Conservation (phyloP, 1,284 basidiomycete genomes). For the Phellinidium pouzarii region DNA sequence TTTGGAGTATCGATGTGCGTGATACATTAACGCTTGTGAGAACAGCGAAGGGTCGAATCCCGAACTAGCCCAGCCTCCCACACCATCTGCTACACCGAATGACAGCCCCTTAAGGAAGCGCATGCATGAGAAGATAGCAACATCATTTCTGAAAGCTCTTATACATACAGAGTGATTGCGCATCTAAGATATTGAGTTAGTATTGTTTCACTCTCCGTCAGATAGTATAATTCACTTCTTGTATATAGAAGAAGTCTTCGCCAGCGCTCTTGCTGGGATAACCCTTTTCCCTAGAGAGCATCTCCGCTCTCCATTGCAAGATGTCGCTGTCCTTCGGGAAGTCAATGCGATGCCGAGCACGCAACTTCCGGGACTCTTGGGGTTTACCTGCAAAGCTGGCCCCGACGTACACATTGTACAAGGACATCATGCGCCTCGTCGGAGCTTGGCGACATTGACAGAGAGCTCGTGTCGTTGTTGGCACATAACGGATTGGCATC, state of each 20-base stretch:
- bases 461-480: conserved; percentile 1
- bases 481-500: background rate
- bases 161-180: conserved; percentile 67
- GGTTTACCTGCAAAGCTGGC: conserved; percentile 78
- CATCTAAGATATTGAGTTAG: conserved; percentile 44
- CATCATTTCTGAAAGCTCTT: background rate
- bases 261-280: conserved; percentile 46
- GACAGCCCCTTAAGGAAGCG: conserved; percentile 55
- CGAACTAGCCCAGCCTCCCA: conserved; percentile 66
- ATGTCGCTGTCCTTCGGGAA: conserved; percentile 61
- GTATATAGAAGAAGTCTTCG: conserved; percentile 77
- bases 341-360: conserved; percentile 37
- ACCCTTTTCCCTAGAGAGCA: conserved; percentile 42
- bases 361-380: conserved; percentile 28
- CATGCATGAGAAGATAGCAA: conserved; percentile 20
- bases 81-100: conserved; percentile 66
- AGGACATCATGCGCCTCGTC: conserved; percentile 11
- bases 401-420: conserved; percentile 63
- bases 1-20: conserved; percentile 62
- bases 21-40: conserved; percentile 62
- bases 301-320: conserved; percentile 65
- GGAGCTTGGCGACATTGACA: background rate
- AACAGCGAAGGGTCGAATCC: conserved; percentile 81
- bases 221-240: conserved; percentile 42
- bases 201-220: background rate